Evolutionary conservation across 2,329 filamentous ascomycete genomes (phyloP).

Genomic region (Sphaceloma murrayae): DNA sequence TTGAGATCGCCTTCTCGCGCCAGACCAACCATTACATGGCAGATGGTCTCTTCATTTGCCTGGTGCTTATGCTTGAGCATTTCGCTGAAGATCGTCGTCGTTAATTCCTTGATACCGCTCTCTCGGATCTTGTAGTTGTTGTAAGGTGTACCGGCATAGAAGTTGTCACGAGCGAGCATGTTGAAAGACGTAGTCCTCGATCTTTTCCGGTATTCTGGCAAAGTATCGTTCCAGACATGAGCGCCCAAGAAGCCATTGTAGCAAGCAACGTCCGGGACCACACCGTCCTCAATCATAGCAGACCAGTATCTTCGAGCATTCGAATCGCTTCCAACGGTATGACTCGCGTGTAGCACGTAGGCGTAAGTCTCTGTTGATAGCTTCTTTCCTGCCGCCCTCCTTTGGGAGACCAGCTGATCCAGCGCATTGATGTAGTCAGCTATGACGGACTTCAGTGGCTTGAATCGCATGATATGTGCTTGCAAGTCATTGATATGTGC

Average conservation of each 20-base stretch:
- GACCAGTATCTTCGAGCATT: constrained; percentile 41
- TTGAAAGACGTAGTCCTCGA: constrained; percentile 31
- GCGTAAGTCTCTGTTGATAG: constrained; percentile 42
- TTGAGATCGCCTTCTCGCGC: constrained; percentile 43
- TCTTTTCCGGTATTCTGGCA: constrained; percentile 33
- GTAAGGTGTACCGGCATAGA: constrained; percentile 18
- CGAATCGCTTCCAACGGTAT: constrained; percentile 36
- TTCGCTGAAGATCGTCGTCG: constrained; percentile 35
- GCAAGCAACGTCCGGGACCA: constrained; percentile 40
- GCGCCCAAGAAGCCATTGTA: constrained; percentile 48
- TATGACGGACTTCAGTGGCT: constrained; percentile 32
- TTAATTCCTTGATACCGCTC: constrained; percentile 25
- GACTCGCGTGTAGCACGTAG: constrained; percentile 44
- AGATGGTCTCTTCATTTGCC: constrained; percentile 45
- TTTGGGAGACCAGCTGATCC: constrained; percentile 30
- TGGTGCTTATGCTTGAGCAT: constrained; percentile 39
- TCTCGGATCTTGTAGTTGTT: constrained; percentile 24
- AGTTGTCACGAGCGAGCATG: constrained; percentile 20
- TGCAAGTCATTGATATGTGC: constrained; percentile 42
- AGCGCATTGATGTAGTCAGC: constrained; percentile 33
- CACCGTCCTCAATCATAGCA: constrained; percentile 31
- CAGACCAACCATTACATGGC: constrained; percentile 44
- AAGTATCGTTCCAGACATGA: constrained; percentile 35
- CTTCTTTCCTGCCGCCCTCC: constrained; percentile 29
- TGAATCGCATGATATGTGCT: constrained; percentile 35